Evolutionary conservation across 768 basidiomycete genomes (phyloP).

Genomic region (Leccinum fibrillosum): DNA sequence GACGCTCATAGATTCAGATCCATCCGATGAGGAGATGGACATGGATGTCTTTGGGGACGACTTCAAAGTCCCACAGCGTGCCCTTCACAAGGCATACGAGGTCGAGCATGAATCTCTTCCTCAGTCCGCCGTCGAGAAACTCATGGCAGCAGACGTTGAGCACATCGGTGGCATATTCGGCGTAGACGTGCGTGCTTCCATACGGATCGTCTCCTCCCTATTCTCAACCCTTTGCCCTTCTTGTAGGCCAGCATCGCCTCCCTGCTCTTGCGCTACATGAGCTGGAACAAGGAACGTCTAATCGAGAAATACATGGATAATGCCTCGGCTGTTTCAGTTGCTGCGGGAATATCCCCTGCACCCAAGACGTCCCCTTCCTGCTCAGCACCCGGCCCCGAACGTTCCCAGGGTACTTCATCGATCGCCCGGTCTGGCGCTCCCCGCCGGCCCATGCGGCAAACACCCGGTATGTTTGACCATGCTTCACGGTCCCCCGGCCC

Average conservation of each 20-base stretch:
- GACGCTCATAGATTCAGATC: conserved; percentile 36
- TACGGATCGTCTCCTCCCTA: not conserved
- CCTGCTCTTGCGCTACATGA: conserved; percentile 75
- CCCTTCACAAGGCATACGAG: conserved; percentile 72
- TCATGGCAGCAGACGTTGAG: conserved; percentile 78
- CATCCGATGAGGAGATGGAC: conserved; percentile 63
- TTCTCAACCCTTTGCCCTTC: not conserved
- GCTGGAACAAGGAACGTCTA: conserved; percentile 95
- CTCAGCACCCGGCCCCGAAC: conserved; percentile 31
- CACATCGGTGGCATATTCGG: conserved; percentile 86
- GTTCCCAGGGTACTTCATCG: conserved; percentile 27
- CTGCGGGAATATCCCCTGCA: conserved; percentile 64
- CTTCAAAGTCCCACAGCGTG: conserved; percentile 54
- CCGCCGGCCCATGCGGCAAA: conserved; percentile 30
- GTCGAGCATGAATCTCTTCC: conserved; percentile 79
- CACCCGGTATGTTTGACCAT: conserved; percentile 16
- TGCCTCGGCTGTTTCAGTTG: conserved; percentile 61
- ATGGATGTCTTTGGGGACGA: conserved; percentile 65
- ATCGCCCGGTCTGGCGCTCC: conserved; percentile 23
- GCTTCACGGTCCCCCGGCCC: not conserved
- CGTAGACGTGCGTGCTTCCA: conserved; percentile 66
- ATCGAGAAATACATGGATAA: conserved; percentile 98
- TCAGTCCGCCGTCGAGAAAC: conserved; percentile 68
- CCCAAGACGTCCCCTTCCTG: conserved; percentile 19
- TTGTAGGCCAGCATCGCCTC: conserved; percentile 64